Base-by-base conservation (phyloP, 345 rosid genomes). In the Carallia brachiata region DNA sequence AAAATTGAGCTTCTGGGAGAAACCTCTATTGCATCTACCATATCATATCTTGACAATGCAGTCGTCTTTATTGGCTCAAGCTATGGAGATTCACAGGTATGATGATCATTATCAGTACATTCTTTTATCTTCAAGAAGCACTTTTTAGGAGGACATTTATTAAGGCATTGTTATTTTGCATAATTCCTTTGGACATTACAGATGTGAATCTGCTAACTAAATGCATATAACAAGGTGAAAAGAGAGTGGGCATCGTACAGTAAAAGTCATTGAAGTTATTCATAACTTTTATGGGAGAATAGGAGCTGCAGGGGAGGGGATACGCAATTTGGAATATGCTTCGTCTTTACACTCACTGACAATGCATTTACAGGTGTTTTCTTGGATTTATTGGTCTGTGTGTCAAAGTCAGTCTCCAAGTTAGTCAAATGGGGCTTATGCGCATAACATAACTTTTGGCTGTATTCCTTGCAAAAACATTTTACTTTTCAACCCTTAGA, bases 1-100 rank as follows among this genome's bases (percentile, higher is more conserved):
- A 92, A 90, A 84, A 90, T 90, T 50, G 98, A 95, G 88, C 94
- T 85, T 50, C 75, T 92, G 84, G 99, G 99, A 47, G 99, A 95
- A 77, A 95, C 99, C 13, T 95, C 98, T 60, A 88, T 90, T 75
- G 97, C 97, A 62, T 92, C 98, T 55, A 89, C 86, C 15, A 91
- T 94, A 79, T 89, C 98, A 27, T 91, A 90, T 77, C 89, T 94
- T 40, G 98, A 89, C 82, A 94, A 91, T 75, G 98, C 91, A 65
- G 77, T 87, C 73, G 93, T 88, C 61, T 94, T 77, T 80, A 70
- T 94, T 70, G 98, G 98, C 66, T 94, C 98, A 63, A 91, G 97
- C 79, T 91, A 81, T 84, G 98, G 98, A 75, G 98, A 94, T 80
- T 94, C 97, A 74, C 96, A 86, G 92, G 98, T 90, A 73, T 67